phyloP scores from a whole-genome alignment of 2,329 filamentous ascomycete genomes.

The Aspergillus aculeatus region DNA sequence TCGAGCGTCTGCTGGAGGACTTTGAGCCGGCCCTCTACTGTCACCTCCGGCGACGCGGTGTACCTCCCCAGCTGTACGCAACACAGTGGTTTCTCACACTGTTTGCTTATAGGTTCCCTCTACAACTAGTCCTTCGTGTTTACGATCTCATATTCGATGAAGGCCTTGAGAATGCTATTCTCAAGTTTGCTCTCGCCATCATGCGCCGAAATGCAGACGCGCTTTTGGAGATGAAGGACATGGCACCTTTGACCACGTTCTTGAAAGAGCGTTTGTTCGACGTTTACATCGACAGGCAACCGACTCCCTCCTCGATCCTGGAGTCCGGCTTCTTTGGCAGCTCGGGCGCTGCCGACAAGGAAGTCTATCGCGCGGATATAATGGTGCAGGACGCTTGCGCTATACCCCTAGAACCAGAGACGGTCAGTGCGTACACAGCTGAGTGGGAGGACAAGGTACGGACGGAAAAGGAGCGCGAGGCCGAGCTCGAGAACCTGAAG shows the following conservation, averaged over 20 bases:
- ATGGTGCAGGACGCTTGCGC: slow-evolving; percentile 90
- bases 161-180: slow-evolving; percentile 79
- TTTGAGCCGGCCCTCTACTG: slow-evolving; percentile 92
- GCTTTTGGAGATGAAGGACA: slow-evolving; percentile 82
- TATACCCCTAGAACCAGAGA: slow-evolving; percentile 78
- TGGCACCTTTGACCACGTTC: slow-evolving; percentile 83
- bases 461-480: slow-evolving; percentile 76
- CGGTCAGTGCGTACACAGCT: slow-evolving; percentile 72
- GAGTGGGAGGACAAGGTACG: slow-evolving; percentile 93
- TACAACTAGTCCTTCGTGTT: slow-evolving; percentile 92
- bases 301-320: slow-evolving; percentile 86
- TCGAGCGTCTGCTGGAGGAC: slow-evolving; percentile 90
- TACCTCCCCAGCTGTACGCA: slow-evolving; percentile 89
- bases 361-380: slow-evolving; percentile 91
- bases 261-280: slow-evolving; percentile 94
- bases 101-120: slow-evolving; percentile 96
- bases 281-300: slow-evolving; percentile 92
- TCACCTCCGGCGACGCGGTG: slow-evolving; percentile 82
- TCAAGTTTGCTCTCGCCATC: slow-evolving; percentile 90
- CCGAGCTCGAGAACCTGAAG: slow-evolving; percentile 73
- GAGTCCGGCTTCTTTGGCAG: slow-evolving; percentile 98
- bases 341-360: slow-evolving; percentile 84
- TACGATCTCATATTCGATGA: slow-evolving; percentile 95
- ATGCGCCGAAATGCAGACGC: slow-evolving; percentile 90
- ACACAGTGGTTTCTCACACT: slow-evolving; percentile 99